Evolutionary conservation across 1,284 basidiomycete genomes (phyloP), one percentile per base, ranked within the genome.

Genomic region (Psilocybe mexicana): DNA sequence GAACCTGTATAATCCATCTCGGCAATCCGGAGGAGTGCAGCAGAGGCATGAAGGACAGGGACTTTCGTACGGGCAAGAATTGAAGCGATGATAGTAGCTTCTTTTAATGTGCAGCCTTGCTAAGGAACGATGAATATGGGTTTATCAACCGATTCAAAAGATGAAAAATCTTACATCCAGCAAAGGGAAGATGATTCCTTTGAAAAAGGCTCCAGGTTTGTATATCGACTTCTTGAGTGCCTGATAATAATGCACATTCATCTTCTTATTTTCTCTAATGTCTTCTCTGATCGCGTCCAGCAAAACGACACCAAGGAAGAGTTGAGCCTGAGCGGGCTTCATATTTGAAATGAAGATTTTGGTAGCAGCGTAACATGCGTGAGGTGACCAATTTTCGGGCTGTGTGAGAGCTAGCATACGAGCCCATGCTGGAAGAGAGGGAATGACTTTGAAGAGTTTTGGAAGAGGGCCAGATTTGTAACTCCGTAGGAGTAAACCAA

Each of bases 171-270:
- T 60, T 66, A 94, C 94, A 69, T 97, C 94, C 63, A 96, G 85
- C 67, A 99, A 80, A 1, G 97, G 97, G 74, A 99, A 99, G 38
- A 99, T 82, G 59, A 99, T 89, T 3, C 96, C 97, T 74, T 99
- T 99, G 83, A 99, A 99, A 72, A 98, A 98, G 1, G 97, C 96
- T 1, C 92, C 92, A 3, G 97, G 97, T 74, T 99, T 99, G 75
- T 96, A 99, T 59, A 99, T 75, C 8, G 93, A 85, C 65, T 94
- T 90, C 72, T 95, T 96, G 66, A 99, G 74, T 25, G 90, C 88
- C 70, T 96, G 93, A 69, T 97, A 99, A 63, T 95, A 92, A 63
- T 99, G 97, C 26, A 94, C 91, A 68, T 93, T 91, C 49, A 98
- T 80, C 70, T 96, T 98, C 63, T 92, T 90, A 72, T 85, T 91